Evolutionary conservation across 768 basidiomycete genomes (phyloP), one percentile per base, ranked within the genome.

Genomic region (Pisolithus tinctorius): DNA sequence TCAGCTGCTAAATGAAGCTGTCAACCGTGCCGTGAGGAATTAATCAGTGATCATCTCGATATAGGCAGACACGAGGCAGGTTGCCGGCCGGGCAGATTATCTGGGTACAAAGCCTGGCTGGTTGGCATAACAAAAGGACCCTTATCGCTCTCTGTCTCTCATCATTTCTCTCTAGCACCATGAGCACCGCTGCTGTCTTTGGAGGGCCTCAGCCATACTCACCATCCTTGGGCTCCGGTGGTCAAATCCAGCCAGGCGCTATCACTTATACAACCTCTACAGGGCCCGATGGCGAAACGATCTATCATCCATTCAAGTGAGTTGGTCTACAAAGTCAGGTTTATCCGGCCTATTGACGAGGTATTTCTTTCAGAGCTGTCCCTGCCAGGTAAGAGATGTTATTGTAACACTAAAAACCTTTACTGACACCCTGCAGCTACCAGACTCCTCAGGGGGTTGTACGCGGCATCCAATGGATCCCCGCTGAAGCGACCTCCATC

Each of bases 261-360:
- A 74, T 84, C 59, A 87, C 84, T 20, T 89, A 87, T 56, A 86
- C 86, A 0, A 86, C 85, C 10, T 75, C 81, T 1, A 76, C 71
- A 0, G 74, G 74, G 3, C 70, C 78, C 36, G 82, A 88, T 69
- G 88, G 88, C 16, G 72, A 75, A 55, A 50, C 79, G 29, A 62
- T 75, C 49, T 90, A 90, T 63, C 83, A 88, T 60, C 77, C 81
- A 11, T 90, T 88, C 79, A 88, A 73, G 87, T 86, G 60, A 55
- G 81, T 69, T 31, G 23, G 43, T 44, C 48, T 36, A 8, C 48
- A 23, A 45, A 45, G 39, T 23, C n/a, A 34, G 11, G 14, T 45
- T 34, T 30, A 46, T 49, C 48, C 49, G 50, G 41, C 39, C 41
- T 17, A 53, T 46, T 60, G 52, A 60, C 45, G 45, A 49, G 51